Percentiles rank a stretch among this genome's conserved stretches.
Conservation (phyloP, 2,329 filamentous ascomycete genomes). For the Ophiobolus disseminans region DNA sequence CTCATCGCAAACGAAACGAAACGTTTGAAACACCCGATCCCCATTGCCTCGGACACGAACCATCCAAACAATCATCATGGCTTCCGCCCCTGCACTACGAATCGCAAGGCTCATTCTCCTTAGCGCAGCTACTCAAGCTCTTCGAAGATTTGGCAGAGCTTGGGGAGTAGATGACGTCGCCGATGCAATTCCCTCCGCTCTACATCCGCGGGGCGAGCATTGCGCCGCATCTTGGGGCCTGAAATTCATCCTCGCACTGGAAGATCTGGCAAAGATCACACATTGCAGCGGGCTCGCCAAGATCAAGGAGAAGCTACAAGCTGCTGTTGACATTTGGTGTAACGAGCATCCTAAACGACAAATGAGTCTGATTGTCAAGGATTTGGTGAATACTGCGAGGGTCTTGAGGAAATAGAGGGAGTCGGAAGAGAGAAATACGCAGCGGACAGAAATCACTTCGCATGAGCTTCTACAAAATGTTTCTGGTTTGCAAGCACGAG, state of each 20-base stretch:
- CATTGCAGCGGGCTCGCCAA: not conserved
- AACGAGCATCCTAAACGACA: not conserved
- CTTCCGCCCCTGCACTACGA: no score
- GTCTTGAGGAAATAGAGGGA: not conserved
- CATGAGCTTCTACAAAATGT: no score
- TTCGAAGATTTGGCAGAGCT: not conserved
- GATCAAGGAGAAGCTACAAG: not conserved
- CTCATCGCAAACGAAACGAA: no score
- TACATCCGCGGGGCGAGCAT: not conserved
- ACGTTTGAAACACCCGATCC: no score
- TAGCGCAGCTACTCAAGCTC: not conserved
- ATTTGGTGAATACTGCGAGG: not conserved
- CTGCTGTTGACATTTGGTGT: not conserved
- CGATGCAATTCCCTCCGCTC: not conserved
- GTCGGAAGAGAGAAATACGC: no score
- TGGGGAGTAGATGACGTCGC: not conserved
- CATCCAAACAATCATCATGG: no score
- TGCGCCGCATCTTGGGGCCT: not conserved
- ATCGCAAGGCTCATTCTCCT: not conserved
- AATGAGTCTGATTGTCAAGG: not conserved
- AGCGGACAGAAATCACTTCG: no score
- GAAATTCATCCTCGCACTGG: not conserved
- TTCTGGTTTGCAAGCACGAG: no score
- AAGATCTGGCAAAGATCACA: not conserved
- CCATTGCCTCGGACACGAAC: no score